A percentile compares a stretch with the other conserved stretches of the same genome.
Conservation (phyloP, 305 asterid genomes). For the Plantago coronopus region DNA sequence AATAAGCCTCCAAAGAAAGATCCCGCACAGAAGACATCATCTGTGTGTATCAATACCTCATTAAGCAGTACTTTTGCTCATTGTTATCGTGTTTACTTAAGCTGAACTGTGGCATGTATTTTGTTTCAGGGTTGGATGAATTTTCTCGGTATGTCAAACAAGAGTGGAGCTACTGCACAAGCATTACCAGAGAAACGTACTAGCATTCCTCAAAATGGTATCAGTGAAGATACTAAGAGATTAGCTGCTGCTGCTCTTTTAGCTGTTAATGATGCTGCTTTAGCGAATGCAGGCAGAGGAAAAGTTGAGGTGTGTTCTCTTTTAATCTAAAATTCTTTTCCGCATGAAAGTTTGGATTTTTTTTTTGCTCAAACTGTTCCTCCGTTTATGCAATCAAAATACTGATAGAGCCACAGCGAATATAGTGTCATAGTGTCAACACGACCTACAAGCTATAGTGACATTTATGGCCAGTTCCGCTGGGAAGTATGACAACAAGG, state of each 20-base stretch:
- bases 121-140: constrained; percentile 67
- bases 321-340: constrained; percentile 12
- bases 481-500: no score
- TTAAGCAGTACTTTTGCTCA: constrained; percentile 15
- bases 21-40: constrained; percentile 41
- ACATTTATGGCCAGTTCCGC: no score
- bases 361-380: not conserved
- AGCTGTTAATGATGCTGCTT: constrained; percentile 76
- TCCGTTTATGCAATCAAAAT: not conserved
- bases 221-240: constrained; percentile 60
- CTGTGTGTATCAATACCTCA: constrained; percentile 33
- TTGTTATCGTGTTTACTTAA: constrained; percentile 15
- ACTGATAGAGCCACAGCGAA: no score
- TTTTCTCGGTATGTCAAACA: constrained; percentile 67
- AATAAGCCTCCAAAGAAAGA: constrained; percentile 36
- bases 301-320: constrained; percentile 63
- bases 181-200: constrained; percentile 33
- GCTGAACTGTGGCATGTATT: constrained; percentile 19
- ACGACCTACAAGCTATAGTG: no score
- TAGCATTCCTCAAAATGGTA: constrained; percentile 28
- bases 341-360: not conserved
- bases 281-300: constrained; percentile 55
- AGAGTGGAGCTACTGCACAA: constrained; percentile 35
- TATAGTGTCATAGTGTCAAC: no score
- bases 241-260: constrained; percentile 90